Percentiles rank a stretch among this genome's conserved stretches.
phyloP scores from a whole-genome alignment of 1,284 basidiomycete genomes.

The Athelia sp. region DNA sequence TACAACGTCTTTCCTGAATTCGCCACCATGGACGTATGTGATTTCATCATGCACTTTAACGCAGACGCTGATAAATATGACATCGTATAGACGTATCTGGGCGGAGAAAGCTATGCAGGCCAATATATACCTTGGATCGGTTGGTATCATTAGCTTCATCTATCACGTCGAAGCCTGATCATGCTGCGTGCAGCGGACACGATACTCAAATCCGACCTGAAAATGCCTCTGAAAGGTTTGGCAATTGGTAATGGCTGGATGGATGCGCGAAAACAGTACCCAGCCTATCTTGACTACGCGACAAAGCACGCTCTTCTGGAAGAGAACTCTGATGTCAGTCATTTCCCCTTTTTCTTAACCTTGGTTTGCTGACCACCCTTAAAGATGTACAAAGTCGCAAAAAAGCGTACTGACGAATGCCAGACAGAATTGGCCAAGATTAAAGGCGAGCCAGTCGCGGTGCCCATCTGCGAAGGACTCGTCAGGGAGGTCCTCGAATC shows the following conservation, averaged over 20 bases:
- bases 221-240: conserved; percentile 66
- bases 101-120: conserved; percentile 96
- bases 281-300: conserved; percentile 86
- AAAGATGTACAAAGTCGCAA: conserved; percentile 61
- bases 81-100: conserved; percentile 73
- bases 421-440: conserved; percentile 34
- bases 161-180: conserved; percentile 8
- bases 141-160: conserved; percentile 24
- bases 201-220: conserved; percentile 61
- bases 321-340: conserved; percentile 59
- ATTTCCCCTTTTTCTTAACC: background rate
- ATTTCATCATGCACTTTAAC: conserved; percentile 5
- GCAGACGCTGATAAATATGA: conserved; percentile 5
- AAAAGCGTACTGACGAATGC: conserved; percentile 64
- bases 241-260: conserved; percentile 99
- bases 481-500: conserved; percentile 56
- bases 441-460: conserved; percentile 60
- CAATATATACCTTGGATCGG: conserved; percentile 97
- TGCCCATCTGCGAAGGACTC: conserved; percentile 64
- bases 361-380: background rate
- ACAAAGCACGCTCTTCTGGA: conserved; percentile 78
- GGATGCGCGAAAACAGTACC: conserved; percentile 85
- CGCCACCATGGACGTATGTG: conserved; percentile 73
- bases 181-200: conserved; percentile 57
- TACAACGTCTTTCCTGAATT: conserved; percentile 92